Base-by-base conservation (phyloP, 169 alveolate species). In the Plasmodium yoelii region DNA sequence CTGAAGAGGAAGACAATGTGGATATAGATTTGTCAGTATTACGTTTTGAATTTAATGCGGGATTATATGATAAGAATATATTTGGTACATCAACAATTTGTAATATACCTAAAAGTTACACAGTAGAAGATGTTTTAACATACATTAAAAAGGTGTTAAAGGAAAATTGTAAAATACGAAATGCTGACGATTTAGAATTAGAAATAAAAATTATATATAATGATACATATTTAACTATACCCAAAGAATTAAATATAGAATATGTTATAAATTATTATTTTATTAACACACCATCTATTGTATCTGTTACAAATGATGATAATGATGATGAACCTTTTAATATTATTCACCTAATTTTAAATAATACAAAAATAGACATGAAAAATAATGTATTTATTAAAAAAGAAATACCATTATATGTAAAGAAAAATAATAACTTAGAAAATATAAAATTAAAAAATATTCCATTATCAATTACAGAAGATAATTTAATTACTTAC, bases 71-170 rank as follows among this genome's bases (percentile, higher is more conserved):
- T 53, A 86, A 71, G 24, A 28, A 56, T 18, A 28, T 86, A 15
- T 86, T 86, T 60, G 91, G 91, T n/a, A 34, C 74, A 1, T 86
- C 91, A 28, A 46, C 82, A 69, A 86, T 86, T 63, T 70, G 74
- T 42, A 86, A 86, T 42, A 86, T 86, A 44, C 91, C 91, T 13
- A 70, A 49, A 34, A 56, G 24, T 57, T 86, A 69, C 65, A 70
- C 91, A 19, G 91, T 86, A 9, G 73, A 56, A 3, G 87, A 86
- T 86, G 91, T 86, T 10, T 53, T 86, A 55, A 3, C 22, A 8
- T 49, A 69, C 64, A 24, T 86, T 0, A 70, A 59, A 65, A 86
- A 47, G 0, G 60, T 57, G 51, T 10, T 86, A 44, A 57, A 53
- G 51, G 91, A 86, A 60, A 87, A 86, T 59, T 24, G 87, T 7